A percentile compares a stretch with the other conserved stretches of the same genome.
Conservation (phyloP, 1,284 basidiomycete species). For the Schizophyllum amplum region DNA sequence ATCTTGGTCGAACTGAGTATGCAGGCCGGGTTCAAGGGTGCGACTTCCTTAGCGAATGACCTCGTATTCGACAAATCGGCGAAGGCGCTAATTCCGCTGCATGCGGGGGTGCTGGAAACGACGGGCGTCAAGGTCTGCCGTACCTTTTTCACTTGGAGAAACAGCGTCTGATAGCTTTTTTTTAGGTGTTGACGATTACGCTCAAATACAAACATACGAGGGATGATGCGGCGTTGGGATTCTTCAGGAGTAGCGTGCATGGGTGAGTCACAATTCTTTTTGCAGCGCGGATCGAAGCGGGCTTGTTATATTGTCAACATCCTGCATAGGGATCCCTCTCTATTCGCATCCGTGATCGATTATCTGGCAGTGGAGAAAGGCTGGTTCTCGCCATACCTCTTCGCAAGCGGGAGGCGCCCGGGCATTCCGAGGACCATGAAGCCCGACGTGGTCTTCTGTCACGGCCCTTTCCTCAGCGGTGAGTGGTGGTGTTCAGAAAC, state of each 20-base stretch:
- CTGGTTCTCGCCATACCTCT: constrained; percentile 62
- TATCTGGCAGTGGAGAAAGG: constrained; percentile 57
- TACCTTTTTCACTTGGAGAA: no score
- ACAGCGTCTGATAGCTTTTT: no score
- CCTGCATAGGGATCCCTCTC: constrained; percentile 41
- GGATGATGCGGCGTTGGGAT: constrained; percentile 52
- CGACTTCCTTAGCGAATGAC: constrained; percentile 44
- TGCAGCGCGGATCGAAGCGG: not conserved
- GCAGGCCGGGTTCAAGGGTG: constrained; percentile 45
- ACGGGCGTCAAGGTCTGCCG: no score
- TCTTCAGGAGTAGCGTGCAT: constrained; percentile 53
- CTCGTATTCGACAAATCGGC: constrained; percentile 43
- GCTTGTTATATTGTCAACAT: not conserved
- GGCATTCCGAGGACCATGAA: constrained; percentile 54
- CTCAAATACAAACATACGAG: constrained; percentile 53
- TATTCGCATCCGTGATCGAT: constrained; percentile 56
- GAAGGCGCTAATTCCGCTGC: constrained; percentile 40
- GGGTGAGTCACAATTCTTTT: constrained; percentile 27
- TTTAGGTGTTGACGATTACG: constrained; percentile 43
- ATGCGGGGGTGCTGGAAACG: constrained; percentile 47
- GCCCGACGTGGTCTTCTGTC: constrained; percentile 60
- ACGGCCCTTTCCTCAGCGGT: constrained; percentile 55
- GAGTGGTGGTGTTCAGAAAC: no score
- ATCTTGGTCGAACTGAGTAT: constrained; percentile 49
- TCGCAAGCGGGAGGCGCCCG: constrained; percentile 50